A percentile compares a stretch with the other conserved stretches of the same genome.
These are phyloP conservation scores for Kitagawia praeruptora DNA, from an alignment of 129 eudicot species.

Conservation along the genomic window DNA sequence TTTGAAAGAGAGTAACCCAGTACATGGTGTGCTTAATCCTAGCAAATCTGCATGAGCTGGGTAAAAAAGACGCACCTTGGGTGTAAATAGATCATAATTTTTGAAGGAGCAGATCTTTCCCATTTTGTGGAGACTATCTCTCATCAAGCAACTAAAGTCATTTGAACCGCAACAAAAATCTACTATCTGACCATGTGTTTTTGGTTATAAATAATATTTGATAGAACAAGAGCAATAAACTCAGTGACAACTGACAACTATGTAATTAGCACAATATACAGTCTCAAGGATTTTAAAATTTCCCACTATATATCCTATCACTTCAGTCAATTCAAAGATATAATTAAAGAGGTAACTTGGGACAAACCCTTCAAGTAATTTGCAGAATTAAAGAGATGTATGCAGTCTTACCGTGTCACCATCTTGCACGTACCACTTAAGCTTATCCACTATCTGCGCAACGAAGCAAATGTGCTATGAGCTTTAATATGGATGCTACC, in stretches of 20 bases:
- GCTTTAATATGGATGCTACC: not conserved
- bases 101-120: conserved; percentile 45
- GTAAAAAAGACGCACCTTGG: conserved; percentile 31
- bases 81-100: conserved; percentile 42
- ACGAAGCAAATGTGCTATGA: conserved; percentile 14
- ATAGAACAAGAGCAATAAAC: not conserved
- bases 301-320: not conserved
- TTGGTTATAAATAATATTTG: not conserved
- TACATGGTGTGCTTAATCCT: too few relatives aligned
- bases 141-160: conserved; percentile 51
- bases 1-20: not conserved
- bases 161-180: conserved; percentile 64
- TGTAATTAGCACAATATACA: not conserved
- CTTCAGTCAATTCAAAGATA: not conserved
- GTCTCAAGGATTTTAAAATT: not conserved
- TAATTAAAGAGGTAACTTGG: not conserved
- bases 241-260: not conserved
- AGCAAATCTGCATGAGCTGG: not conserved
- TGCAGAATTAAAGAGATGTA: not conserved
- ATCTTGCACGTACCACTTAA: conserved; percentile 52
- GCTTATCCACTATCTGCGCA: conserved; percentile 52
- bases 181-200: conserved; percentile 33
- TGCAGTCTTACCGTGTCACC: conserved; percentile 44
- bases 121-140: conserved; percentile 35
- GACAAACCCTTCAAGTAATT: not conserved